Base-by-base conservation (phyloP, 345 rosid genomes). In the Lumnitzera racemosa region DNA sequence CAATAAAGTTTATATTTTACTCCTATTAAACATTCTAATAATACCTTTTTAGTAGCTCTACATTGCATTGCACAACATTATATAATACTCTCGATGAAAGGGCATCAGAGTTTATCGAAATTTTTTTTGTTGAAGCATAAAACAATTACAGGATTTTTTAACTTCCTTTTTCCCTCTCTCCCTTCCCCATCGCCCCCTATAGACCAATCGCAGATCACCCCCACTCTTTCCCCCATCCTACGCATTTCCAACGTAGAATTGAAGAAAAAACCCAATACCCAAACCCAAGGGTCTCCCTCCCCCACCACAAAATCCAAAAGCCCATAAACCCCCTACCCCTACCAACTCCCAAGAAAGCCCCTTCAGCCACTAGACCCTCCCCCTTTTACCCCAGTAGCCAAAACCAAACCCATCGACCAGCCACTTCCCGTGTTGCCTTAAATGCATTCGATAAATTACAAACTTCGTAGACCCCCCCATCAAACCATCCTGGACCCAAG, bases 381-480 rank as follows among this genome's bases (percentile, higher is more conserved):
- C 12, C 24, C 65, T 49, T 1, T 70, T 41, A 2, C 62, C 17
- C 55, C 59, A 25, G 50, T 36, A 36, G 43, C 1, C 10, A 36
- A 36, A 36, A 2, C 43, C 43, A 36, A 36, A 8, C 43, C 43
- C 3, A 5, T 13, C 17, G 68, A 53, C 7, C 66, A 77, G 12
- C 57, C 68, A 3, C n/a, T 77, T 17, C 72, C 73, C 2, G 46
- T 67, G 4, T 11, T 71, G 20, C 23, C 29, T 69, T 85, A 50
- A 73, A 60, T 46, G 70, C 78, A 12, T 27, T 79, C 4, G 88
- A 82, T 47, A 71, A 68, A 75, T 85, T 63, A 85, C 80, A 78
- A 80, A 64, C 66, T 78, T 85, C 72, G 67, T 85, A 27, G 88
- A 82, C 65, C 86, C 88, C 15, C 91, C 88, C 0, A 1, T 67